Conservation (phyloP, 495 filamentous ascomycete species). For the Penicillium manginii region DNA sequence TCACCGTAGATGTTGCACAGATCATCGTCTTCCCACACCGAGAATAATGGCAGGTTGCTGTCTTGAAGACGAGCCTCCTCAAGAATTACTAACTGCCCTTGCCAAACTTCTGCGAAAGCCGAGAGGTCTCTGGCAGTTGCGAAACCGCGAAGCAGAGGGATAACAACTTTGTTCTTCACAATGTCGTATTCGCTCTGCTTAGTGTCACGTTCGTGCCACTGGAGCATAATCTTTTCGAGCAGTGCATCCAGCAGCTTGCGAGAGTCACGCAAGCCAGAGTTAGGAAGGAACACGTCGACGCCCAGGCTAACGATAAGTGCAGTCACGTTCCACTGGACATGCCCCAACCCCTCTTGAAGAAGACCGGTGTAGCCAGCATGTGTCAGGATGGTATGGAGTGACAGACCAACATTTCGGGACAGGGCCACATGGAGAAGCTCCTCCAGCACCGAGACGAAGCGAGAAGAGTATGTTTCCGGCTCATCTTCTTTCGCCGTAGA, state of each 20-base stretch:
- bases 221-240: conserved; percentile 42
- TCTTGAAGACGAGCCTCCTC: conserved; percentile 43
- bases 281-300: conserved; percentile 69
- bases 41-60: conserved; percentile 33
- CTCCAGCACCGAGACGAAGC: conserved; percentile 44
- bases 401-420: conserved; percentile 44
- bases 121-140: conserved; percentile 65
- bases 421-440: conserved; percentile 48
- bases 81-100: conserved; percentile 56
- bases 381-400: conserved; percentile 48
- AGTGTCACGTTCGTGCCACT: conserved; percentile 34
- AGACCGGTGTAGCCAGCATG: conserved; percentile 51
- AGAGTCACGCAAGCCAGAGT: conserved; percentile 47
- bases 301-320: conserved; percentile 66
- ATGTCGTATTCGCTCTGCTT: conserved; percentile 23
- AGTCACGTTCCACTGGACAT: conserved; percentile 64
- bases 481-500: conserved; percentile 44
- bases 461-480: conserved; percentile 28
- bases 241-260: conserved; percentile 46
- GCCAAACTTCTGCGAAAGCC: conserved; percentile 70
- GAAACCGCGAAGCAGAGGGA: conserved; percentile 65
- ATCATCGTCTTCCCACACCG: conserved; percentile 65
- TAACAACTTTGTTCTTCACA: conserved; percentile 49
- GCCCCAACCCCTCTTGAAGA: conserved; percentile 35
- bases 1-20: conserved; percentile 51